Evolutionary conservation across 2,329 filamentous ascomycete genomes (phyloP), one percentile per base, ranked within the genome.

Genomic region (Colletotrichum noveboracense): DNA sequence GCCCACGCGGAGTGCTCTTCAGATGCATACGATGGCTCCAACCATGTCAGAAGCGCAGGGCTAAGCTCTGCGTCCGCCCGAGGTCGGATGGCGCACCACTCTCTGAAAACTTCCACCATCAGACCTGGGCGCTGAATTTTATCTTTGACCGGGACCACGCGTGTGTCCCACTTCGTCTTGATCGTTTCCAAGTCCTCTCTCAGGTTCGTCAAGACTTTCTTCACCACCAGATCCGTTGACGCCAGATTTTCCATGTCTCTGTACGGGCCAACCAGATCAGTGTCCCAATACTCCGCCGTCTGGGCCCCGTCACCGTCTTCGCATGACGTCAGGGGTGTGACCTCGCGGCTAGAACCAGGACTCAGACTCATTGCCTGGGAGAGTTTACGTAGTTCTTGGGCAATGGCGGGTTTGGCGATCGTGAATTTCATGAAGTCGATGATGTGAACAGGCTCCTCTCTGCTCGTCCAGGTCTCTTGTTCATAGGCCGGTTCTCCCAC

Each of bases 351-450:
- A 12, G 32, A 32, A 13, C 30, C 43, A n/a, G 6, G 21, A 28
- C 3, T 52, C 12, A 26, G 7, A 24, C 21, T 36, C 2, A 82
- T 76, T 0, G 74, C 61, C 0, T 79, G 43, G 7, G 82, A 65
- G 13, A 91, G 82, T 0, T 78, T 79, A 3, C 74, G 76, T 3
- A 89, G 78, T 26, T 86, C 86, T 1, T 72, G 52, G 0, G 85
- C 80, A 9, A 91, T 85, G 0, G 82, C 81, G 0, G 83, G 82
- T 13, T 87, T 81, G 0, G 91, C 88, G 2, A 92, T 84, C 0
- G 82, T 76, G 21, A 92, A 93, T 77, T 90, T 92, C 10, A 95
- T 84, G 43, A 88, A 86, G 79, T 95, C 93, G 6, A 94, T 86
- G 4, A 94, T 90, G 71, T 94, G 90, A 0, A 3, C 78, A 81